Base-by-base conservation (phyloP, 169 alveolate genomes). In the Eimeria tenella region DNA sequence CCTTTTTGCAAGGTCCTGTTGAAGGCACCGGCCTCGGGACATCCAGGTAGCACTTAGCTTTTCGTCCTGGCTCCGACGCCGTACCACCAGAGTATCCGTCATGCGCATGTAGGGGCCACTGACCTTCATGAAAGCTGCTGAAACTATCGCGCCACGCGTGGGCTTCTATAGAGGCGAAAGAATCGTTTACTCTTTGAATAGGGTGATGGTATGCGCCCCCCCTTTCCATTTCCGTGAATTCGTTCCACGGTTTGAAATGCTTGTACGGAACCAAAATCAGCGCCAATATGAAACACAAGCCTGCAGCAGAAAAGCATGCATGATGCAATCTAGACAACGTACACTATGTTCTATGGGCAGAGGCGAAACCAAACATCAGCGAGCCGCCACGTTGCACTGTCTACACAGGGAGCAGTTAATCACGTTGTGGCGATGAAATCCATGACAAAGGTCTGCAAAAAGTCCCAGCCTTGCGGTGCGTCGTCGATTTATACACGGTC, bases 131-230 rank as follows among this genome's bases (percentile, higher is more conserved):
- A 52, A 90, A 90, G 60, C 94, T 90, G 88, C 88, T 71, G 94
- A 90, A 90, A 11, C 94, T 90, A 70, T 90, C 94, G 15, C 94
- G 89, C 94, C 94, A 90, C 58, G 94, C 94, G 62, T 90, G 94
- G 42, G 94, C 94, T 55, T 75, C 94, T 52, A 73, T 73, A 25
- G 94, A 90, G 60, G 94, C 94, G 25, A 90, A 90, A 25, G 94
- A 90, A 49, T 90, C 94, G 89, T 90, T 90, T 31, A 90, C 94
- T 52, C 94, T 74, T 70, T 73, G 89, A 8, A 90, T 79, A 53
- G 94, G 94, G 49, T 75, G 94, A 9, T 79, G 90, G 23, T 73
- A 65, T 21, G 70, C 90, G 8, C 81, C 84, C 52, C 86, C 94
- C 25, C 60, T 70, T n/a, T 91, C 95, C 6, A 91, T 79, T 21